Evolutionary conservation across 1,284 basidiomycete species (phyloP).

Genomic region (Pyrrhoderma noxium): DNA sequence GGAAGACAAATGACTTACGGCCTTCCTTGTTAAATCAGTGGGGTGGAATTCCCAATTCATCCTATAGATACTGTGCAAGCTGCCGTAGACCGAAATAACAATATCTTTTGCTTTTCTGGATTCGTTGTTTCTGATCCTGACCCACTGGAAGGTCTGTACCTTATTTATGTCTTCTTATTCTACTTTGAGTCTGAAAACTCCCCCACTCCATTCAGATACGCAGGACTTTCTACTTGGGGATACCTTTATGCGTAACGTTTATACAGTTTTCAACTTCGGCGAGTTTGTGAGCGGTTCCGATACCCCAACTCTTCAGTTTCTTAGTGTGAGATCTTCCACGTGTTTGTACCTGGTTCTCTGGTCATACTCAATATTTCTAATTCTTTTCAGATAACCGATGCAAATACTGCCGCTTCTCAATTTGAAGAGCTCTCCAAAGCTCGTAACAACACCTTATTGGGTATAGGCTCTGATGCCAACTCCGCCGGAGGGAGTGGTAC

Average conservation of each 20-base stretch:
- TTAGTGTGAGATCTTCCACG: slow-evolving; percentile 4
- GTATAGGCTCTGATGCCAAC: not conserved
- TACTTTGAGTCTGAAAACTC: too few relatives aligned
- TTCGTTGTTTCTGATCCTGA: not conserved
- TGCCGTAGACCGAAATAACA: not conserved
- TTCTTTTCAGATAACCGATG: slow-evolving; percentile 10
- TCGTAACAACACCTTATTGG: slow-evolving; percentile 6
- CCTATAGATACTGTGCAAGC: slow-evolving; percentile 9
- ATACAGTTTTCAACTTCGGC: slow-evolving; percentile 6
- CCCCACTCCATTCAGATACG: not conserved
- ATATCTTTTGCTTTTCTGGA: slow-evolving; percentile 6
- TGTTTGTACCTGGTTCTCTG: not conserved
- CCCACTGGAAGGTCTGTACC: not conserved
- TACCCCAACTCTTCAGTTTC: slow-evolving; percentile 5
- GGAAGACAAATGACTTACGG: too few relatives aligned
- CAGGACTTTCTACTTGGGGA: slow-evolving; percentile 10
- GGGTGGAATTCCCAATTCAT: slow-evolving; percentile 8
- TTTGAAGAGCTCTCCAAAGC: slow-evolving; percentile 11
- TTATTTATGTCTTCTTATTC: too few relatives aligned
- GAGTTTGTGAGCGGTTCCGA: not conserved
- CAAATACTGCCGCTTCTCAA: slow-evolving; percentile 7
- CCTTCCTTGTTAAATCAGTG: too few relatives aligned
- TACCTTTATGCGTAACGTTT: slow-evolving; percentile 4
- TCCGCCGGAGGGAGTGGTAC: not conserved
- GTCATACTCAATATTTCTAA: not conserved